These are phyloP conservation scores for Trypanosomatidae sp. DNA, from an alignment of 208 protist species.

Conservation along the genomic window DNA sequence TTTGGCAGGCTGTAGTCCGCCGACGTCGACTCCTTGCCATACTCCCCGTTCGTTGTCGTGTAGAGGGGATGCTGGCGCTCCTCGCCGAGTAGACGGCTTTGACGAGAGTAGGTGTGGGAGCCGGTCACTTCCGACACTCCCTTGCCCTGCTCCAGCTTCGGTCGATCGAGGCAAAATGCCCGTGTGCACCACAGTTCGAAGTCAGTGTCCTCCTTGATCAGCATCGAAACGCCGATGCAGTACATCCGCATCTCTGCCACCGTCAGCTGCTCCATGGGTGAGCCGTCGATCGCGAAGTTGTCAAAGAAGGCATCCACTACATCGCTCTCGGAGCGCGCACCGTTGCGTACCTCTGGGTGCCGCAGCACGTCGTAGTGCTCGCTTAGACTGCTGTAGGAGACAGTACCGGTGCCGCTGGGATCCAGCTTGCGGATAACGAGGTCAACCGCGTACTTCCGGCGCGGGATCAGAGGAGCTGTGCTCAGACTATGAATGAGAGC, in stretches of 20 bases:
- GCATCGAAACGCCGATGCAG: slow-evolving; percentile 59
- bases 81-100: slow-evolving; percentile 51
- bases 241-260: slow-evolving; percentile 69
- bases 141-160: slow-evolving; percentile 41
- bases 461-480: slow-evolving; percentile 36
- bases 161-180: slow-evolving; percentile 80
- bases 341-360: slow-evolving; percentile 62
- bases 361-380: slow-evolving; percentile 72
- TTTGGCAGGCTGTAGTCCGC: slow-evolving; percentile 23
- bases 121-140: slow-evolving; percentile 28
- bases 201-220: slow-evolving; percentile 54
- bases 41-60: slow-evolving; percentile 59
- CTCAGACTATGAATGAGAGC: slow-evolving; percentile 50
- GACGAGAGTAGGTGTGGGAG: slow-evolving; percentile 36
- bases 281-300: slow-evolving; percentile 39
- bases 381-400: slow-evolving; percentile 42
- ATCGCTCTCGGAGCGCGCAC: slow-evolving; percentile 38
- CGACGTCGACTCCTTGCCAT: slow-evolving; percentile 53
- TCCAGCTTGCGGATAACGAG: slow-evolving; percentile 69
- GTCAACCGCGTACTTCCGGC: slow-evolving; percentile 60
- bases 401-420: slow-evolving; percentile 40
- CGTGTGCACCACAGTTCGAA: slow-evolving; percentile 87
- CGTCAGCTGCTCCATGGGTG: slow-evolving; percentile 36
- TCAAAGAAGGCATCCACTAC: slow-evolving; percentile 53
- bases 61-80: slow-evolving; percentile 68